Percentiles rank a stretch among this genome's conserved stretches.
These are phyloP conservation scores for Cordyceps pruinosa DNA, from an alignment of 2,329 filamentous ascomycete species.

Conservation along the genomic window DNA sequence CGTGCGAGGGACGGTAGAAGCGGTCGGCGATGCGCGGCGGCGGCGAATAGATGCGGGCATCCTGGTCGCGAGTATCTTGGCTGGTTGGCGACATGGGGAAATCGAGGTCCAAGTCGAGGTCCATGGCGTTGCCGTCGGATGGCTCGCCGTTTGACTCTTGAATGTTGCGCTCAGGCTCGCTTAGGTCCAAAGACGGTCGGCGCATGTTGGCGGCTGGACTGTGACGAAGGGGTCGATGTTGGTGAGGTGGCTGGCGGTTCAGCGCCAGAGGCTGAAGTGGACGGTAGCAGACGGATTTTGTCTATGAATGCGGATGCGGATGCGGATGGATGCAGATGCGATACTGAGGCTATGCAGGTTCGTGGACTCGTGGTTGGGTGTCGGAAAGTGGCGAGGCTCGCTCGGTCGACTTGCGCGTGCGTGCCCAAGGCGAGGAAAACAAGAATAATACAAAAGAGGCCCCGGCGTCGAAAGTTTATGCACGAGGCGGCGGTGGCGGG, in stretches of 20 bases:
- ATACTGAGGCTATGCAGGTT: not conserved
- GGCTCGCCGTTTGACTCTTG: slow-evolving; percentile 28
- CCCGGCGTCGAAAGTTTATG: not conserved
- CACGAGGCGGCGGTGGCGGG: not conserved
- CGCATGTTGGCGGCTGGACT: slow-evolving; percentile 29
- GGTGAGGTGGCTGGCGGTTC: not conserved
- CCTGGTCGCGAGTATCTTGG: slow-evolving; percentile 29
- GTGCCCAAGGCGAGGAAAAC: not conserved
- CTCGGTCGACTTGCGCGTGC: not conserved
- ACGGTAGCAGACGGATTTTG: not conserved
- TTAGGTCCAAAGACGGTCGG: slow-evolving; percentile 34
- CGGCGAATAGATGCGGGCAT: slow-evolving; percentile 46
- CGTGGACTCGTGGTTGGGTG: slow-evolving; percentile 6
- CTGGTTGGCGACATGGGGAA: slow-evolving; percentile 33
- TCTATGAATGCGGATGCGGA: not conserved
- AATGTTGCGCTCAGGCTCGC: slow-evolving; percentile 35
- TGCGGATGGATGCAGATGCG: slow-evolving; percentile 2
- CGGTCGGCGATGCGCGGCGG: slow-evolving; percentile 72
- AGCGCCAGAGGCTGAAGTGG: not conserved
- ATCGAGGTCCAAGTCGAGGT: slow-evolving; percentile 20
- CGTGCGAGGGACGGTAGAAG: slow-evolving; percentile 62
- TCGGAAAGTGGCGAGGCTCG: not conserved
- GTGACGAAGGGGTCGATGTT: not conserved
- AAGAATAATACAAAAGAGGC: not conserved
- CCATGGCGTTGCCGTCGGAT: slow-evolving; percentile 23